A percentile compares a stretch with the other conserved stretches of the same genome.
Conservation (phyloP, 2,329 filamentous ascomycete genomes). For the Colletotrichum chrysophilum region DNA sequence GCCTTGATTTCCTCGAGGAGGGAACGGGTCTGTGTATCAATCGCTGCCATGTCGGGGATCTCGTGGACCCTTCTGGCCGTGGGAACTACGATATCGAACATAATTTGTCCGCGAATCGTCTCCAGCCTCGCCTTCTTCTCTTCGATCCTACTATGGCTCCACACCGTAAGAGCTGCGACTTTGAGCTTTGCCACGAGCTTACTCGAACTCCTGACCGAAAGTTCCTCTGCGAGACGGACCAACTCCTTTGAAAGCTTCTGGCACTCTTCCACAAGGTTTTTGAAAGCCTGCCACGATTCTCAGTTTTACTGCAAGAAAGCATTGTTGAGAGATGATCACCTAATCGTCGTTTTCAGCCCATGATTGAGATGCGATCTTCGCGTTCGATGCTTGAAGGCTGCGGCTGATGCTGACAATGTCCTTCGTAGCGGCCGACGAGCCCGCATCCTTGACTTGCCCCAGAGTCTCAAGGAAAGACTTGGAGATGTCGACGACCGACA, state of each 20-base stretch:
- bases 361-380: too few relatives aligned
- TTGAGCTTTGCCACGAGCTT: accelerated
- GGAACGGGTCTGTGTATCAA: accelerated
- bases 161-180: accelerated
- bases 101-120: accelerated
- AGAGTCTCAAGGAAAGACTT: not conserved
- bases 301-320: too few relatives aligned
- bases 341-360: too few relatives aligned
- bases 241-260: accelerated
- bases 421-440: accelerated
- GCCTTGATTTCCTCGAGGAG: accelerated
- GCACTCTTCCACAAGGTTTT: not conserved
- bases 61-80: accelerated
- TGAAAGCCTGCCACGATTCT: not conserved
- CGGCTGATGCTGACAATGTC: not conserved
- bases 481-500: not conserved
- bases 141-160: not conserved
- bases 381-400: not conserved
- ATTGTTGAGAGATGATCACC: too few relatives aligned
- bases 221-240: accelerated
- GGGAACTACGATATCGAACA: not conserved
- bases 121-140: accelerated
- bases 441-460: not conserved
- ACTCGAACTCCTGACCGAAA: not conserved
- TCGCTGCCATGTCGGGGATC: accelerated